Base-by-base conservation (phyloP, 805 yeast genomes). In the Lipomyces oligophaga region DNA sequence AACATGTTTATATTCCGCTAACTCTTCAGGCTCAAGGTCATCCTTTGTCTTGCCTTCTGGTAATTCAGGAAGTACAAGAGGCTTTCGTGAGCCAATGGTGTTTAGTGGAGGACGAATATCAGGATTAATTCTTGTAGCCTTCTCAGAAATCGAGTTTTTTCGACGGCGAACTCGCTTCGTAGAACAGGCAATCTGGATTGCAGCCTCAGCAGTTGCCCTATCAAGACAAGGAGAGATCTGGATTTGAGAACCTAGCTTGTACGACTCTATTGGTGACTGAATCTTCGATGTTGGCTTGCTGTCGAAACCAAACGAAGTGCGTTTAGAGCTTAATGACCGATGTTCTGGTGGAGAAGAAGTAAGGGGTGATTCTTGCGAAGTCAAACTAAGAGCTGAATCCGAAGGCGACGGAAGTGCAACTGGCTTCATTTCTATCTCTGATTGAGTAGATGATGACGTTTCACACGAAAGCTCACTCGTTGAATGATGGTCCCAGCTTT, bases 41-140 rank as follows among this genome's bases (percentile, higher is more conserved):
- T 52, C 56, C 35, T 52, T 52, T 13, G 56, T 52, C 41, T 52
- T 49, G 3, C 56, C 56, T 10, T 53, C 52, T 6, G 56, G 56
- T 16, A 52, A 40, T 10, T 52, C 56, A 20, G 56, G 56, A 34
- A 52, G 26, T 7, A 20, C 41, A 8, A 52, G 41, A 15, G 56
- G 56, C 50, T 44, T 43, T 44, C 56, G 52, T 11, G 53, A 42
- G 25, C 56, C 56, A 27, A 52, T 52, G 11, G 56, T 49, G 33
- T 43, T 40, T 16, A 52, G 47, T 16, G 56, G 49, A 3, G 56
- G 56, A 7, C 44, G 37, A 21, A 52, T 39, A 10, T 52, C 44
- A 27, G 45, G 41, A 31, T 52, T 43, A 16, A 46, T 31, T 35
- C 25, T 19, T n/a, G 55, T 45, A 4, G 49, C 54, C 26, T 52